Percentiles rank a stretch among this genome's conserved stretches.
phyloP scores from a whole-genome alignment of 1,284 basidiomycete genomes.

The Coniferiporia sulphurascens region DNA sequence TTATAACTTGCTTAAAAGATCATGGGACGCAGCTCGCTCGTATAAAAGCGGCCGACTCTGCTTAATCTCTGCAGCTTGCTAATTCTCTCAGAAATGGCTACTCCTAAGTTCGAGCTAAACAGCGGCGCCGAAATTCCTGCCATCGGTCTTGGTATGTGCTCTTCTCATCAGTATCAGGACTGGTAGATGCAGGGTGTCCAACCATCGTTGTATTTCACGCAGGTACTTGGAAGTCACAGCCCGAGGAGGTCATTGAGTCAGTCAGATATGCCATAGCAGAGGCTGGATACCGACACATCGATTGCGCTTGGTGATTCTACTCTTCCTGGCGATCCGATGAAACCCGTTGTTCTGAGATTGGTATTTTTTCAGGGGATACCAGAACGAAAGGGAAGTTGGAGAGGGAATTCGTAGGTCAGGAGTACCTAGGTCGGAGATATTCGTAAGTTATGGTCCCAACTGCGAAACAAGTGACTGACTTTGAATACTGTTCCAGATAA shows the following conservation, averaged over 20 bases:
- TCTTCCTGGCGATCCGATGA: background rate
- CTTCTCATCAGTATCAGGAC: background rate
- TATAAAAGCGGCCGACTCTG: background rate
- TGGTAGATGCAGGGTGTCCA: background rate
- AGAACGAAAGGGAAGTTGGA: constrained; percentile 72
- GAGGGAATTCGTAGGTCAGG: constrained; percentile 72
- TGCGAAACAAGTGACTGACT: no score
- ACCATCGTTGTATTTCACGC: background rate
- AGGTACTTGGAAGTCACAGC: constrained; percentile 77
- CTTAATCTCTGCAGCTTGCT: background rate
- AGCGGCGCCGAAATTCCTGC: constrained; percentile 63
- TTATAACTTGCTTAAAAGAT: no score
- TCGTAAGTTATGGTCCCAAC: constrained; percentile 35
- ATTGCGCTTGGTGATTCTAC: constrained; percentile 40
- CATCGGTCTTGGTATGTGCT: constrained; percentile 60
- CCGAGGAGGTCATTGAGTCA: constrained; percentile 38
- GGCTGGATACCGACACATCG: constrained; percentile 72
- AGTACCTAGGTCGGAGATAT: constrained; percentile 61
- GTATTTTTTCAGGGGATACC: constrained; percentile 8
- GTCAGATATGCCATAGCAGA: constrained; percentile 66
- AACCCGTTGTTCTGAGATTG: constrained; percentile 21
- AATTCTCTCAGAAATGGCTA: constrained; percentile 22
- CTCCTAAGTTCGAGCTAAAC: constrained; percentile 54
- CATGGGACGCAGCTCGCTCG: no score
- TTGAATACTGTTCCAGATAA: constrained; percentile 25